Evolutionary conservation across 495 filamentous ascomycete species (phyloP).

Genomic region (Trichocladium uniseriatum): DNA sequence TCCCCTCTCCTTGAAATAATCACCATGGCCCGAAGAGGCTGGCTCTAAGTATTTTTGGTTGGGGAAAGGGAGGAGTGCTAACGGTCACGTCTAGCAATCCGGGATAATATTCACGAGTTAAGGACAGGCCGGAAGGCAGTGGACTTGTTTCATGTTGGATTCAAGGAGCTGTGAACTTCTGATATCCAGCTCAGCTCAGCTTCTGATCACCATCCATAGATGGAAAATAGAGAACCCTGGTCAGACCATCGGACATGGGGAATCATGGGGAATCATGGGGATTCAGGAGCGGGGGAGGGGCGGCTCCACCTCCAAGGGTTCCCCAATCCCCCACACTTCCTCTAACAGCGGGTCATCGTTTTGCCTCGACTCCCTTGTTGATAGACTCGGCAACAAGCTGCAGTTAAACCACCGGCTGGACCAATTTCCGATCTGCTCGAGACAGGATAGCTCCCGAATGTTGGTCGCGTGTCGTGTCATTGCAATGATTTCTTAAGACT

Average conservation of each 20-base stretch:
- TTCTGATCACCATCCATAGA: no score
- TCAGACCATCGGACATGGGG: neutral
- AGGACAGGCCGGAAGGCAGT: constrained; percentile 7
- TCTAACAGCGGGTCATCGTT: constrained; percentile 21
- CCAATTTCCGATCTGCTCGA: no score
- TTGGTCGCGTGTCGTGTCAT: neutral
- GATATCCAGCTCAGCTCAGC: neutral
- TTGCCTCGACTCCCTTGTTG: constrained; percentile 14
- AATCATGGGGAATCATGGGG: no score
- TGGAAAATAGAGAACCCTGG: no score
- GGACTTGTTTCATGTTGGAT: constrained; percentile 16
- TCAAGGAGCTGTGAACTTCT: constrained; percentile 8
- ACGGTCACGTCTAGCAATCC: constrained; percentile 3
- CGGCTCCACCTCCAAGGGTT: neutral
- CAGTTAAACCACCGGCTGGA: constrained; percentile 18
- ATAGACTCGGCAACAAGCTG: no score
- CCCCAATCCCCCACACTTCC: neutral
- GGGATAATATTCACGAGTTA: constrained; percentile 10
- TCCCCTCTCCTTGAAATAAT: no score
- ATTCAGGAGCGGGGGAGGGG: constrained; percentile 7
- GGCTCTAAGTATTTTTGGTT: neutral
- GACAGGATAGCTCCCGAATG: neutral
- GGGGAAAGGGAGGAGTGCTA: neutral
- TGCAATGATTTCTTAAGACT: neutral
- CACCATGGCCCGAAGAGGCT: no score